Base-by-base conservation (phyloP, 495 filamentous ascomycete species). In the Letharia lupina region DNA sequence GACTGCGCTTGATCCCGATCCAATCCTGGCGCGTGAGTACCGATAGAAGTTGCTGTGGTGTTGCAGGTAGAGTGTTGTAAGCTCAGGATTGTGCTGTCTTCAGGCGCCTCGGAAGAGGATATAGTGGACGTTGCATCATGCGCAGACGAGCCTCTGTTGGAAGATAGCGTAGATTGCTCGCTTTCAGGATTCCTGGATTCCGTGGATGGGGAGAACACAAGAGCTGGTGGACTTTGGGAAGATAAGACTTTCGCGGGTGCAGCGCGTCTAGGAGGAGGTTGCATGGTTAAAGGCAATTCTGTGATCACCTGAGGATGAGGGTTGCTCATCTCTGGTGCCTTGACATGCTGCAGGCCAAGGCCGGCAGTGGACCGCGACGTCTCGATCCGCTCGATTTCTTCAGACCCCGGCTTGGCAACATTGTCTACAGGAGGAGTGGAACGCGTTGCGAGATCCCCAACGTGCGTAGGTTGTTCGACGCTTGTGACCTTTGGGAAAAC, bases 1-100 rank as follows among this genome's bases (percentile, higher is more conserved):
- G 39, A 57, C 45, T 64, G 67, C n/a, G 59, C 56, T 44, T 64
- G 61, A 28, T 61, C 44, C 23, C 64, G 67, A 45, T 54, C n/a
- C 13, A 48, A 42, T 23, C 37, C 44, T 16, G 50, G 42, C 15
- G 60, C 44, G 1, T 42, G 44, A 40, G 42, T 62, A 37, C 47
- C 48, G 2, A 31, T 41, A 59, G 67, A 61, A 13, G 60, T 67
- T 35, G 54, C 64, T 11, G 42, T 23, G n/a, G 45, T 60, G 18
- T 42, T 39, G 11, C 41, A 42, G 10, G 42, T 64, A 31, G 54
- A 66, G 31, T 67, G 63, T 41, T 59, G 63, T 39, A 44, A n/a
- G 9, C 33, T 65, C 15, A 48, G 40, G 15, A 44, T 37, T 47
- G 64, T 65, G 20, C 56, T 52, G 0, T 58, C 33, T n/a, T 59